These are phyloP conservation scores for Pyronema domesticum DNA, from an alignment of 495 filamentous ascomycete genomes.

Conservation along the genomic window DNA sequence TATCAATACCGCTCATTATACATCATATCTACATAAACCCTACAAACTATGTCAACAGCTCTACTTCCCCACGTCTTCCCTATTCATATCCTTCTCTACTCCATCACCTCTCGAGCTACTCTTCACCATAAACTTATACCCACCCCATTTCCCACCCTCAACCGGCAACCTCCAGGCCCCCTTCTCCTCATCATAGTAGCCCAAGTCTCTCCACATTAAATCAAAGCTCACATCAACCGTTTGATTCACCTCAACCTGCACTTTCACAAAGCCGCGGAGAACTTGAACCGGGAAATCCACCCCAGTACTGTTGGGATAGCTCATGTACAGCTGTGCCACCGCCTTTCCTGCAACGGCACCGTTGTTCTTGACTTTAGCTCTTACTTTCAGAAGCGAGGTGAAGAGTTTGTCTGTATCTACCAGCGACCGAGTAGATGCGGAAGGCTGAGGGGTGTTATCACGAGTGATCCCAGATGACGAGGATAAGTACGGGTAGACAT, in stretches of 20 bases:
- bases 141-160: conserved; percentile 27
- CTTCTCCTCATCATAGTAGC: conserved; percentile 60
- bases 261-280: conserved; percentile 68
- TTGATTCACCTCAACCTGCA: conserved; percentile 41
- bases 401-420: no score
- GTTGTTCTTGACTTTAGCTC: conserved; percentile 52
- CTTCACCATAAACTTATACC: conserved; percentile 36
- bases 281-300: conserved; percentile 49
- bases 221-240: conserved; percentile 43
- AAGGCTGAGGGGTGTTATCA: no score
- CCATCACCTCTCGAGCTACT: conserved; percentile 33
- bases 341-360: conserved; percentile 46
- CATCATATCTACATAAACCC: no score
- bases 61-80: no score
- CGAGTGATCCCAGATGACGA: no score
- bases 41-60: no score
- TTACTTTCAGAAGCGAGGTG: conserved; percentile 48
- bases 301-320: conserved; percentile 40
- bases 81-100: no score
- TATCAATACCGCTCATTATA: no score
- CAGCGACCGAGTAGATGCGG: no score
- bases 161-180: conserved; percentile 73
- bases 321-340: conserved; percentile 72
- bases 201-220: conserved; percentile 60
- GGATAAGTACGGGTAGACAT: conserved; percentile 74